Conservation (phyloP, 2,329 filamentous ascomycete species). For the Dactylella cylindrospora region DNA sequence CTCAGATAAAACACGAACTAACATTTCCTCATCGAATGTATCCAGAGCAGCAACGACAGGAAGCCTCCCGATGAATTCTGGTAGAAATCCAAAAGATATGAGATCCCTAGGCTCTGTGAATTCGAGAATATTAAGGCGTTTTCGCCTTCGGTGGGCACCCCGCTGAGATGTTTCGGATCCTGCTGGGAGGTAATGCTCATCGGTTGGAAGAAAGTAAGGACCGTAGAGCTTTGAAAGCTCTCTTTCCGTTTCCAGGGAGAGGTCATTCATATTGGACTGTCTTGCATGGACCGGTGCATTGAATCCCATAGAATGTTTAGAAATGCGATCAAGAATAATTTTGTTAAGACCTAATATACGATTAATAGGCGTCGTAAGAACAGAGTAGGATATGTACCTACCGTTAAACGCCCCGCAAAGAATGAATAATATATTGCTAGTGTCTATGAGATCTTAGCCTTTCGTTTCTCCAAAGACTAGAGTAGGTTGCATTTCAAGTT, state of each 20-base stretch:
- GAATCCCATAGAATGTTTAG: constrained; percentile 85
- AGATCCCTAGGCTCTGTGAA: constrained; percentile 48
- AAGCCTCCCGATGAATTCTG: constrained; percentile 69
- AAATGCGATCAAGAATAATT: constrained; percentile 79
- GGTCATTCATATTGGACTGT: constrained; percentile 4
- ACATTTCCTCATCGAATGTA: constrained; percentile 66
- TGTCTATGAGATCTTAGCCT: too few relatives aligned
- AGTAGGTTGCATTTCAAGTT: too few relatives aligned
- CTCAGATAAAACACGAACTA: constrained; percentile 87
- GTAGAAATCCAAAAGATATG: constrained; percentile 49
- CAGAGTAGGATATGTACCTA: constrained; percentile 1
- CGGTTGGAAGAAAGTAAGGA: background rate
- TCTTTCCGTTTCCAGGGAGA: constrained; percentile 6
- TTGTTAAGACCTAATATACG: constrained; percentile 76
- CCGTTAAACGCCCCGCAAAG: constrained; percentile 95
- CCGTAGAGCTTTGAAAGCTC: constrained; percentile 13
- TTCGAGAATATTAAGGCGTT: constrained; percentile 46
- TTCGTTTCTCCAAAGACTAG: too few relatives aligned
- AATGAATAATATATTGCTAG: constrained; percentile 95
- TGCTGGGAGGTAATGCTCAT: background rate
- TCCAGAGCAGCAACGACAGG: constrained; percentile 86
- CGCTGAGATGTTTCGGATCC: background rate
- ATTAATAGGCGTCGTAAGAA: too few relatives aligned
- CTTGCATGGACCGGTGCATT: constrained; percentile 71
- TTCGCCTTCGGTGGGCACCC: constrained; percentile 1